These are phyloP conservation scores for Trichoderma oligosporum DNA, from an alignment of 2,329 filamentous ascomycete species.

Conservation along the genomic window DNA sequence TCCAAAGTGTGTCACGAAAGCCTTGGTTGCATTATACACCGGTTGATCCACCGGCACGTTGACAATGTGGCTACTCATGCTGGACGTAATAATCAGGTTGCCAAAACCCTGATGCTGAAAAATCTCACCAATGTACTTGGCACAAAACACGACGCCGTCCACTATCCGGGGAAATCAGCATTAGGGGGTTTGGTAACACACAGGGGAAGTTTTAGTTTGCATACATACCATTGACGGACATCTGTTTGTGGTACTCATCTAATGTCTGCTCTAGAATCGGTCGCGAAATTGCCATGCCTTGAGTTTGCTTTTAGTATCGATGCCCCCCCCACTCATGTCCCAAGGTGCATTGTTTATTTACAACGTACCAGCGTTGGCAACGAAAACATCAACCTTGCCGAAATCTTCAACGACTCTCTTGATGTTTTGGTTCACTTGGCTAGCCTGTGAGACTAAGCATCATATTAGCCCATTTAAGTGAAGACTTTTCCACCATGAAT, in stretches of 20 bases:
- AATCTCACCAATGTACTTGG: neutral
- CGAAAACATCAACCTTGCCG: slow-evolving; percentile 8
- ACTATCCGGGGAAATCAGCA: neutral
- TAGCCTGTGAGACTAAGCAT: neutral
- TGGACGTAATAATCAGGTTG: slow-evolving; percentile 5
- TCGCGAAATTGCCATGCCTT: neutral
- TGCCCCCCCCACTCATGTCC: too few relatives aligned
- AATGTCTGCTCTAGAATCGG: slow-evolving; percentile 6
- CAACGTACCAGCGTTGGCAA: slow-evolving; percentile 7
- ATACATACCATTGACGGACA: slow-evolving; percentile 8
- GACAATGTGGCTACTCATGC: slow-evolving; percentile 8
- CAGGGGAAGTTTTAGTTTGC: neutral
- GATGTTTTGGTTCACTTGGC: neutral
- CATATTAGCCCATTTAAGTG: neutral
- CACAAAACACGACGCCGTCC: slow-evolving; percentile 6
- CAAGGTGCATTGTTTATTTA: neutral
- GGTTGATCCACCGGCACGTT: slow-evolving; percentile 5
- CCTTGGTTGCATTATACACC: slow-evolving; percentile 10
- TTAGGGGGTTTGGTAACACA: too few relatives aligned
- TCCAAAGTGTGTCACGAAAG: slow-evolving; percentile 6
- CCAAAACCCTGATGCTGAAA: neutral
- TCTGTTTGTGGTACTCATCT: slow-evolving; percentile 5
- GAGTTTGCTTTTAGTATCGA: neutral
- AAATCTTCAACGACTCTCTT: neutral
- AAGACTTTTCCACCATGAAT: too few relatives aligned